Evolutionary conservation across 345 rosid genomes (phyloP).

Genomic region (Hibiscus syriacus): DNA sequence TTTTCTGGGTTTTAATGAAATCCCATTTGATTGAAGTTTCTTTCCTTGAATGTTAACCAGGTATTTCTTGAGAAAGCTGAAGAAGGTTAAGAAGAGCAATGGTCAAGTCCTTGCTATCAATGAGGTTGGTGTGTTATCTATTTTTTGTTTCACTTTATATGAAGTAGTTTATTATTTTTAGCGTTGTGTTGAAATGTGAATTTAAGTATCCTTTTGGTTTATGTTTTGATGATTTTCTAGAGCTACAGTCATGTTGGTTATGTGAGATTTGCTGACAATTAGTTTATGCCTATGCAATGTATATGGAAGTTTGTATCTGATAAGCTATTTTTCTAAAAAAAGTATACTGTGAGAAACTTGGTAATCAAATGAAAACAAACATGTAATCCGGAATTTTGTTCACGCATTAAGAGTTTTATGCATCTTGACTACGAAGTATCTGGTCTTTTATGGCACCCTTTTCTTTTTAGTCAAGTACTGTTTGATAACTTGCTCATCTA

Average conservation of each 20-base stretch:
- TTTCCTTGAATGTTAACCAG: conserved; percentile 18
- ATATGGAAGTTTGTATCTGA: background rate
- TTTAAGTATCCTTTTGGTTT: background rate
- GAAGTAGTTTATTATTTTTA: background rate
- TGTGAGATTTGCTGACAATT: background rate
- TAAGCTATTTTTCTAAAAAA: background rate
- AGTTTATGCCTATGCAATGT: background rate
- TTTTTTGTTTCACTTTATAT: background rate
- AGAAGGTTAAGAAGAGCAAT: conserved; percentile 34
- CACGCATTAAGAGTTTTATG: background rate
- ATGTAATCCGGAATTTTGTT: background rate
- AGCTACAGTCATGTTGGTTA: background rate
- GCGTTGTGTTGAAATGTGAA: background rate
- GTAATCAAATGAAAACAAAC: background rate
- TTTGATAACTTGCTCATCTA: background rate
- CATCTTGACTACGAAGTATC: background rate
- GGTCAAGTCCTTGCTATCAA: conserved; percentile 44
- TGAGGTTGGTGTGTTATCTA: conserved; percentile 23
- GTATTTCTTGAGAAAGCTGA: conserved; percentile 25
- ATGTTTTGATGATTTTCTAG: background rate
- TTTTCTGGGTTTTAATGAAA: background rate
- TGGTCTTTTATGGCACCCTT: background rate
- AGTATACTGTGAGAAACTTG: too few species aligned
- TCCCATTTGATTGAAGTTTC: background rate
- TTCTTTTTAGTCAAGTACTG: background rate